These are phyloP conservation scores for Podaxis sp. DNA, from an alignment of 768 basidiomycete genomes.

Conservation along the genomic window DNA sequence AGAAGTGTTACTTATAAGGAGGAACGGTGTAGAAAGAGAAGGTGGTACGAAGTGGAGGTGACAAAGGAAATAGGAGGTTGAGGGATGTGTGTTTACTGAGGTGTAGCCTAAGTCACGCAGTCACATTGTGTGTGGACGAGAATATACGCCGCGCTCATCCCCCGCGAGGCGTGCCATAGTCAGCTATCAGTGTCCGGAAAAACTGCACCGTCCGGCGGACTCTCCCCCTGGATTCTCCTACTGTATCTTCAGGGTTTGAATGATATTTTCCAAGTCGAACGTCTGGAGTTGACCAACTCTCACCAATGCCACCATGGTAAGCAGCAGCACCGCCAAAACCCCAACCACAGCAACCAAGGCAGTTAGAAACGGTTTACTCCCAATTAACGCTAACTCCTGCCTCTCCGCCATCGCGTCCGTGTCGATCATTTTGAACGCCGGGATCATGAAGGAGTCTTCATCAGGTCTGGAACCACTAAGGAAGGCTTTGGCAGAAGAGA, in stretches of 20 bases:
- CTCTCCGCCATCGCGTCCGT: background rate
- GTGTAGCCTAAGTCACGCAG: too few species aligned
- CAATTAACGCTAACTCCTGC: background rate
- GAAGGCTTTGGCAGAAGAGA: slow-evolving; percentile 1
- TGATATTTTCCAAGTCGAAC: background rate
- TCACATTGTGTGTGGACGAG: too few species aligned
- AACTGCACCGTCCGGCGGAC: too few species aligned
- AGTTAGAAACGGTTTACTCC: background rate
- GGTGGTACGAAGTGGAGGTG: too few species aligned
- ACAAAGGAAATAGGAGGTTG: too few species aligned
- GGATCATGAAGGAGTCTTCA: background rate
- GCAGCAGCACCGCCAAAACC: background rate
- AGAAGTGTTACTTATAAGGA: too few species aligned
- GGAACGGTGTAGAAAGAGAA: too few species aligned
- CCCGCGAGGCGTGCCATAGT: too few species aligned
- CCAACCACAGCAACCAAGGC: background rate
- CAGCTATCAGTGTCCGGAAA: too few species aligned
- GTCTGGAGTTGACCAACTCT: background rate
- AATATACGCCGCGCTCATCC: too few species aligned
- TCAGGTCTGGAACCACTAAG: slow-evolving; percentile 1
- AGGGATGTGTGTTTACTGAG: too few species aligned
- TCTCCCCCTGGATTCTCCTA: too few species aligned
- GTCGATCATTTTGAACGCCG: background rate
- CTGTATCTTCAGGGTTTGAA: background rate
- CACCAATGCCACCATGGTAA: background rate